phyloP scores from a whole-genome alignment of 192 early-diverging fungal genomes.

The Ambispora gerdemannii region DNA sequence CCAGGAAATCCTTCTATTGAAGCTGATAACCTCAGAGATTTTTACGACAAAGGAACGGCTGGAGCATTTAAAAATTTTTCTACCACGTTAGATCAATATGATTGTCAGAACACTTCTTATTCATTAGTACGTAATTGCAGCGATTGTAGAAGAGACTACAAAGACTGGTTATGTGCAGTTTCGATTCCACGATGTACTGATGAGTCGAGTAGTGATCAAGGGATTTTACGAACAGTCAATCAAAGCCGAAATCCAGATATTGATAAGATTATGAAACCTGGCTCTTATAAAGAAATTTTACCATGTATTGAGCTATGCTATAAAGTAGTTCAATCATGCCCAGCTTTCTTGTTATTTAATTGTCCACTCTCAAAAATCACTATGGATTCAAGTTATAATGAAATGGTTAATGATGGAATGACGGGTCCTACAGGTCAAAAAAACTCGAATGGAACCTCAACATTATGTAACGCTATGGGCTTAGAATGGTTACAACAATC shows the following conservation, averaged over 20 bases:
- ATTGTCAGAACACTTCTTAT: constrained; percentile 50
- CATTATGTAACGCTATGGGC: constrained; percentile 38
- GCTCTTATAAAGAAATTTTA: constrained; percentile 47
- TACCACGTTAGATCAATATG: constrained; percentile 46
- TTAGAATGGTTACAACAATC: constrained; percentile 6
- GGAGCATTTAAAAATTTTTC: constrained; percentile 46
- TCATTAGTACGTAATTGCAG: constrained; percentile 55
- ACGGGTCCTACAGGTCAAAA: neutral
- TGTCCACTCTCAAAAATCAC: constrained; percentile 50
- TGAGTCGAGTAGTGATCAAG: constrained; percentile 5
- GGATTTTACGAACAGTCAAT: neutral
- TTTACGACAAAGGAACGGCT: constrained; percentile 48
- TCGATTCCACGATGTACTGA: constrained; percentile 55
- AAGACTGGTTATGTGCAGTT: constrained; percentile 54
- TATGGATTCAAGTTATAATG: constrained; percentile 36
- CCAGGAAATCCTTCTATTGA: constrained; percentile 31
- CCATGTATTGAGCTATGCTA: constrained; percentile 60
- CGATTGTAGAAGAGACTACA: constrained; percentile 53
- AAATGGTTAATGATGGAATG: too few relatives aligned
- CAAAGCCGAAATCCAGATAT: constrained; percentile 31
- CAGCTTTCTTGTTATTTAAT: constrained; percentile 49
- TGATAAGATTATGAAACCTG: constrained; percentile 40
- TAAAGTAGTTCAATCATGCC: constrained; percentile 56
- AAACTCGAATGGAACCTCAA: constrained; percentile 14
- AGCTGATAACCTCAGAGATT: constrained; percentile 31